Evolutionary conservation across 805 yeast genomes (phyloP), one percentile per base, ranked within the genome.

Genomic region (Sugiyamaella marilandica): DNA sequence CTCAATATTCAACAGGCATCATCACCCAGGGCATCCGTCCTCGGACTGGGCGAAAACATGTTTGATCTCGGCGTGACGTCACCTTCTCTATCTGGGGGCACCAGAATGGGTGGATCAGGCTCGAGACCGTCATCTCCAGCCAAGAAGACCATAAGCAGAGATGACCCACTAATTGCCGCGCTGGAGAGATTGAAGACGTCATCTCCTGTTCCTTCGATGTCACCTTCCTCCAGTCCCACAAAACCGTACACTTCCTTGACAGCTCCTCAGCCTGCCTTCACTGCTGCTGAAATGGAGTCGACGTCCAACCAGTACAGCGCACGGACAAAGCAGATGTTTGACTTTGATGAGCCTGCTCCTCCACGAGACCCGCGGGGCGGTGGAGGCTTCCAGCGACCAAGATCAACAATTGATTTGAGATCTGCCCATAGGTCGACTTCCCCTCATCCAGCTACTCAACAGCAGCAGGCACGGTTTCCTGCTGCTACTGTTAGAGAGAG

Each of bases 131-230:
- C 54, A 2, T 52, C 64, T 21, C 55, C 61, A 2, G 47, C 57
- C 26, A 60, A 59, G 45, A 56, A 53, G 51, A 32, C 44, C 19
- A 33, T 57, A 53, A 52, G 64, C 9, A 49, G 60, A 46, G 58
- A 58, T n/a, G 83, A 81, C 59, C 84, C 84, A 8, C 64, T 81
- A 43, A 74, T 80, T 33, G 79, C 81, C 2, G 83, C 83, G 1
- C 64, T 81, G 49, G 79, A 77, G 53, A 75, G 74, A 11, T 62
- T 73, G 45, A 70, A 69, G 59, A 48, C 58, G 33, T 53, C 63
- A 18, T 51, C 52, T 37, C 53, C 59, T 11, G 37, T 50, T 10
- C 53, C 56, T 14, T 19, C 36, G 14, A 24, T 18, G 39, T 11
- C 36, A 16, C 26, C 36, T n/a, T 19, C 24, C 2, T 39, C 43